Base-by-base conservation (phyloP, 2,329 filamentous ascomycete genomes). In the Geoglossum cookeanum region DNA sequence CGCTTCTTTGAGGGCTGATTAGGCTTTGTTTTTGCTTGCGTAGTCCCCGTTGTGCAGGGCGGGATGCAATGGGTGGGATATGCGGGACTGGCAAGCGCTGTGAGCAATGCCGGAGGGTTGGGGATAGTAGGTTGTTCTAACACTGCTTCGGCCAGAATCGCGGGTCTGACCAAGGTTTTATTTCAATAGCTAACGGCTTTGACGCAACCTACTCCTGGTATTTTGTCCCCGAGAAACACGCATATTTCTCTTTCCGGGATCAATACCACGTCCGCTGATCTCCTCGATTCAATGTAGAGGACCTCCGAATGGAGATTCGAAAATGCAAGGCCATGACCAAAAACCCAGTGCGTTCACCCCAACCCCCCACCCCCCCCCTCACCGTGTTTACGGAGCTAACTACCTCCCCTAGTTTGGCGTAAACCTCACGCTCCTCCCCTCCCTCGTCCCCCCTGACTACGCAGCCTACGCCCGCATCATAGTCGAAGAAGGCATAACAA, bases 381-480 rank as follows among this genome's bases (percentile, higher is more conserved):
- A 6, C 29, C 13, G 7, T 3, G 9, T 13, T 22, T 5, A 27
- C 47, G 22, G 9, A 30, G 30, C 30, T 17, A 22, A 22, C 49
- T 37, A 8, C 30, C 39, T 29, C 53, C 35, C 7, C 15, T 15
- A 55, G 48, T 97, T 98, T 70, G 92, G 78, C 66, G 91, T 97
- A 65, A 98, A 98, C 74, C 80, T 97, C 63, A 98, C 92, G 7
- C 83, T 97, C 60, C 83, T 97, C 51, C 92, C 92, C 32, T 79
- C 90, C 58, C 79, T 97, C 64, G 83, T 88, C 8, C 88, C 92
- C 5, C 92, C 92, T 4, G 84, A 97, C 76, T 98, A 98, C 70
- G 79, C 74, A 60, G 91, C 87, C 60, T 98, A 94, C 72, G 88
- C 91, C 32, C 86, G 87, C 71, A 87, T 90, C 57, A 83, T 94